Conservation (phyloP, 1,284 basidiomycete genomes). For the Gymnopus androsaceus region DNA sequence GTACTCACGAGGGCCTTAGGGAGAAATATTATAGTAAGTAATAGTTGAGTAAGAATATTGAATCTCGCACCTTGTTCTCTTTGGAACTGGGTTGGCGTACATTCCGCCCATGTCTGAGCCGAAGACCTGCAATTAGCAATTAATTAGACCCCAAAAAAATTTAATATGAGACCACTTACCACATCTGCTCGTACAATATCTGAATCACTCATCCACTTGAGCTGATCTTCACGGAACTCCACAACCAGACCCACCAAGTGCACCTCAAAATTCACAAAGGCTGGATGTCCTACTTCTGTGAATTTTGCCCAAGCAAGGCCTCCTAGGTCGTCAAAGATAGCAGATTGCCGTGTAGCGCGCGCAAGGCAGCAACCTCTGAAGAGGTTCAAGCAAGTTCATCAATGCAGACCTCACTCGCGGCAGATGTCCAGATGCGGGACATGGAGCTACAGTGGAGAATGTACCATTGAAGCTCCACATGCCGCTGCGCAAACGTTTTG, state of each 20-base stretch:
- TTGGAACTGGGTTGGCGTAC: not conserved
- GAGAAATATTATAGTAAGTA: too few species aligned
- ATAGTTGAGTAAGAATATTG: too few species aligned
- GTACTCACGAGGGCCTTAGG: too few species aligned
- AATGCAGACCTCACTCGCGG: not conserved
- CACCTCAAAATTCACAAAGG: not conserved
- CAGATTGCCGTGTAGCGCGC: conserved; percentile 1
- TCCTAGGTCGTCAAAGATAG: not conserved
- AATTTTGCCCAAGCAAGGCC: not conserved
- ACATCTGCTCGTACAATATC: not conserved
- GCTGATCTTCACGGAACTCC: not conserved
- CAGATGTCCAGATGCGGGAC: conserved; percentile 12
- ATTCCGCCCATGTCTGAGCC: not conserved
- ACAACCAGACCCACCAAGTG: not conserved
- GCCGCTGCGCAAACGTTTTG: conserved; percentile 26
- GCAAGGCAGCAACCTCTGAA: conserved; percentile 12
- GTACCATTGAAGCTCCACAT: conserved; percentile 22
- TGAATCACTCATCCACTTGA: not conserved
- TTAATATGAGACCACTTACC: too few species aligned
- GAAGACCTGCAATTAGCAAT: not conserved
- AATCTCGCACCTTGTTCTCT: not conserved
- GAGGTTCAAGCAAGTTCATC: not conserved
- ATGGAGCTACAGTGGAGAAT: conserved; percentile 17
- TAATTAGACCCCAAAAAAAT: not conserved
- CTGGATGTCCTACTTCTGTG: not conserved